Conservation (phyloP, 2,329 filamentous ascomycete genomes). For the Tolypocladium ovalisporum region DNA sequence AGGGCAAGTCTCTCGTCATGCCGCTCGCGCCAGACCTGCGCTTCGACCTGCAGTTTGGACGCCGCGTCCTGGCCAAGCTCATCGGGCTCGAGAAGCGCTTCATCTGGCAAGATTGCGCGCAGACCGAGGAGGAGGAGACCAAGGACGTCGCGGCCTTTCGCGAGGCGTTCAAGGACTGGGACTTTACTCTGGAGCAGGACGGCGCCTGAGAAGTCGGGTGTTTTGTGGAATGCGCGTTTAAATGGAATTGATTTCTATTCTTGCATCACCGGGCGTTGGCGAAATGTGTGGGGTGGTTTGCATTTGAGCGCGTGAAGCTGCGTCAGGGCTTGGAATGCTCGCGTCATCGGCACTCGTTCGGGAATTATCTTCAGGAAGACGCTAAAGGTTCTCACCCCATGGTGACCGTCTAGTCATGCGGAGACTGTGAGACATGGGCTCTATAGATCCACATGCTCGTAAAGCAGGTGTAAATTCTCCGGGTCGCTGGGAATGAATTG, state of each 20-base stretch:
- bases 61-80: constrained; percentile 80
- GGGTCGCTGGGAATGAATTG: neutral
- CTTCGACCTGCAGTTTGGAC: constrained; percentile 86
- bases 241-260: neutral
- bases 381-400: neutral
- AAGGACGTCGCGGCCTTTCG: constrained; percentile 72
- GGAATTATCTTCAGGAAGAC: neutral
- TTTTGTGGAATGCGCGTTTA: neutral
- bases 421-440: neutral
- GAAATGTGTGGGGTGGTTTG: neutral
- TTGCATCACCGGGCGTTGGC: neutral
- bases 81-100: constrained; percentile 68
- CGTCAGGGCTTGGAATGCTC: neutral
- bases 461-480: neutral
- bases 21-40: constrained; percentile 58
- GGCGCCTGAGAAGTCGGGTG: neutral
- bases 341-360: neutral
- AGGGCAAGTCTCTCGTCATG: constrained; percentile 60
- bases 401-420: neutral
- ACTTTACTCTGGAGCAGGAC: constrained; percentile 52
- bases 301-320: neutral
- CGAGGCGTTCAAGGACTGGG: constrained; percentile 70
- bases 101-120: constrained; percentile 76
- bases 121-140: constrained; percentile 68
- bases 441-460: neutral